Evolutionary conservation across 129 eudicot species (phyloP).

Genomic region (Flaveria robusta): DNA sequence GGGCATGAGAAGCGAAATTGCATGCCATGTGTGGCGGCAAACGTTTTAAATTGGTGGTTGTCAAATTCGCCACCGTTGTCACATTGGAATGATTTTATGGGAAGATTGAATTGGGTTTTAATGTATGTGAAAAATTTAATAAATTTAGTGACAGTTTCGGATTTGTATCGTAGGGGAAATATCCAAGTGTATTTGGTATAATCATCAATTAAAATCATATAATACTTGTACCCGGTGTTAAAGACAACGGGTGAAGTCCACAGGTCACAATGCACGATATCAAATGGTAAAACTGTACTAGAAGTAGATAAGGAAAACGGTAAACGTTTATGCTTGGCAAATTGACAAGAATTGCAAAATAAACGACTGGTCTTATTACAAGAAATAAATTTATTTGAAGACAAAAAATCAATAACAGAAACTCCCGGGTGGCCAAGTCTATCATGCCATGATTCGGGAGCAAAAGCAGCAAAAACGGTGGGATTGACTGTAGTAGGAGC

Average conservation of each 20-base stretch:
- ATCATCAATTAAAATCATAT: background rate
- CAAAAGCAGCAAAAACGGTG: background rate
- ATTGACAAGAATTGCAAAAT: background rate
- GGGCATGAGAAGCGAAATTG: too few relatives aligned
- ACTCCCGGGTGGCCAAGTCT: background rate
- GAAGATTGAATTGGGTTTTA: too few relatives aligned
- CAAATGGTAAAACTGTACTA: too few relatives aligned
- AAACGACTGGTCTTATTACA: background rate
- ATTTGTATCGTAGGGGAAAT: background rate
- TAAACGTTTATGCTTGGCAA: background rate
- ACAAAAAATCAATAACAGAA: background rate
- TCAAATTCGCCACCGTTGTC: too few relatives aligned
- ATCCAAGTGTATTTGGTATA: background rate
- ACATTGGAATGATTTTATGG: too few relatives aligned
- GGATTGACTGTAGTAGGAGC: background rate
- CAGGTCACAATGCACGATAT: too few relatives aligned
- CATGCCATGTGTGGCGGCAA: too few relatives aligned
- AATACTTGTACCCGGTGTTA: background rate
- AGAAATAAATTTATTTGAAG: too few relatives aligned
- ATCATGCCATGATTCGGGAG: background rate
- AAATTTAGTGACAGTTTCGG: background rate
- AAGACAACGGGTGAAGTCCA: background rate
- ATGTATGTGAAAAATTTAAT: background rate
- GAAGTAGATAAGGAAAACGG: background rate
- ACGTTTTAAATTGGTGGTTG: too few relatives aligned